Base-by-base conservation (phyloP, 2,329 filamentous ascomycete genomes). In the Didymella sp. region DNA sequence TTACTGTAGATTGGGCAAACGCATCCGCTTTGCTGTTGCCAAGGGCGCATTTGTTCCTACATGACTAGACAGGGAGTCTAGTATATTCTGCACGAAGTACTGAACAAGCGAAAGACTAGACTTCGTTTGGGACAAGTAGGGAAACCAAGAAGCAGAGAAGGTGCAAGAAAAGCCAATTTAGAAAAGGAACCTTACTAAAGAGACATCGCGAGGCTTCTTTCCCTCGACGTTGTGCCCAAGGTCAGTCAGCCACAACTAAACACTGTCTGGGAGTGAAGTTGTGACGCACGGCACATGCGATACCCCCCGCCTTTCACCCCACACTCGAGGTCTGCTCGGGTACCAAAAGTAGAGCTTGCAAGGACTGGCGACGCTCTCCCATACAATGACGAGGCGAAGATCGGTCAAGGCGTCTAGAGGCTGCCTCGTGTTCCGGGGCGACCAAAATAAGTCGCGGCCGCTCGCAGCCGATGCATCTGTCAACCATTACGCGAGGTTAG, bases 331-430 rank as follows among this genome's bases (percentile, higher is more conserved):
- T 42, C 27, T 31, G 31, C 11, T 19, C 38, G 25, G 13, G 37
- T 35, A 19, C n/a, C 13, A 31, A 15, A 35, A 5, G 21, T 13
- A 24, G 24, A 30, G 11, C n/a, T 21, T 43, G 19, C 40, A 49
- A 12, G 44, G 22, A 17, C 17, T 22, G 28, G 30, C 28, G 37
- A 35, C 2, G 48, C 21, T 48, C 30, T 27, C 47, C 37, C 25
- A 21, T 19, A 21, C 9, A 19, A 41, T 2, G 25, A 44, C 25
- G 24, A 54, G 54, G 54, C 48, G 48, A 51, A 45, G 43, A 48
- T 22, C 45, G 52, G 44, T 50, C 53, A 55, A 40, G 52, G 49
- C 46, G 30, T 43, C 48, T 52, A 47, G 47, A 44, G 43, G 54
- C 54, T 31, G 30, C 30, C 42, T 57, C 21, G 46, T 43, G 48